Base-by-base conservation (phyloP, 495 filamentous ascomycete genomes). In the Podospora pseudoanserina region DNA sequence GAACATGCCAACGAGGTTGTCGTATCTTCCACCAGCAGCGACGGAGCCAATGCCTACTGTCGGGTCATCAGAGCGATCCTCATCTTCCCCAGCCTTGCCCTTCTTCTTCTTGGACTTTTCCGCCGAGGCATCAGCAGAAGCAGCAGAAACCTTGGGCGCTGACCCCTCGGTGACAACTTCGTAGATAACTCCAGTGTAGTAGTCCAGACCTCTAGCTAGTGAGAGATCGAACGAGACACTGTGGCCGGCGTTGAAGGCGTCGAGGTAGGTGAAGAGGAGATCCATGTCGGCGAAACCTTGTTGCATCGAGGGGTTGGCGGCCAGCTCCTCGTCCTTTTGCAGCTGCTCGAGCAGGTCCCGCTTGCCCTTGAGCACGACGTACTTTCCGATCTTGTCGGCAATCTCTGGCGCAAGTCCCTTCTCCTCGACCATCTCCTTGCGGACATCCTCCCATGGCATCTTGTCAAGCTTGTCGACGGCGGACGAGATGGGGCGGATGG, bases 381-480 rank as follows among this genome's bases (percentile, higher is more conserved):
- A 71, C 44, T 68, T 58, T 23, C 70, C 69, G 71, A 98, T 96
- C 73, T 88, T 88, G 73, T 97, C 93, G 30, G 94, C 93, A 30
- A 92, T 85, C 18, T 84, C 87, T 13, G 79, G 79, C 28, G 86
- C 86, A 1, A 98, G 84, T 0, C 93, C 92, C 80, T 98, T 98
- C 66, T 96, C 70, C 1, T 71, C 91, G 4, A 91, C 88, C 94
- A 97, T 97, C 74, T 97, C 93, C 74, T 91, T 91, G 66, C 88
- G 86, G 64, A 97, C 94, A 68, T 97, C 94, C 16, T 86, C 88
- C 92, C 93, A 97, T 0, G 92, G 89, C 74, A 89, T 81, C 82
- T 98, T 98, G 78, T 98, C 94, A 60, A 98, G 81, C 83, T 98
- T 98, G 81, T 98, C 94, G 18, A 98, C 94, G 4, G 94, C 94